These are phyloP conservation scores for Acer campestre DNA, from an alignment of 345 rosid genomes.

Conservation along the genomic window DNA sequence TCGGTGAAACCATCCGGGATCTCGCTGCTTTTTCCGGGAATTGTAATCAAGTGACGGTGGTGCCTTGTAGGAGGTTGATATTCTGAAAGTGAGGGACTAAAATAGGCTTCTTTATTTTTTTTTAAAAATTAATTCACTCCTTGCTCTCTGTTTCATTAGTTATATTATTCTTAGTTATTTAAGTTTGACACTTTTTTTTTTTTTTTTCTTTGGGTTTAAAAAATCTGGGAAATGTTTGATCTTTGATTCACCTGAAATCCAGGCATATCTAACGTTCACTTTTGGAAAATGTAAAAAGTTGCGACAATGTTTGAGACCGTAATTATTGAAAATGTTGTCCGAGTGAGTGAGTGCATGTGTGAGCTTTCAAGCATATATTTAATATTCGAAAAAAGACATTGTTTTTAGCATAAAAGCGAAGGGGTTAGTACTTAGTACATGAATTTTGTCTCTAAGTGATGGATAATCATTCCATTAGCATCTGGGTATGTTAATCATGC, in stretches of 20 bases:
- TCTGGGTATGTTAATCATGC: background rate
- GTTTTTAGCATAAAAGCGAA: conserved; percentile 22
- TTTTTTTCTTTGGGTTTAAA: background rate
- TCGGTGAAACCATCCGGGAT: conserved; percentile 76
- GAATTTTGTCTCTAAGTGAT: conserved; percentile 4
- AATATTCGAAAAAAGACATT: background rate
- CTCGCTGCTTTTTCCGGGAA: conserved; percentile 46
- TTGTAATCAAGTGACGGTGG: conserved; percentile 21
- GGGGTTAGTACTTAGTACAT: conserved; percentile 2
- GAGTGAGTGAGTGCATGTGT: conserved; percentile 10
- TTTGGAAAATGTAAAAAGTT: conserved; percentile 28
- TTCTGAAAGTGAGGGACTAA: conserved; percentile 50
- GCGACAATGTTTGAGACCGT: background rate
- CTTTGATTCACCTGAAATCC: conserved; percentile 32
- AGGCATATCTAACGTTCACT: conserved; percentile 35
- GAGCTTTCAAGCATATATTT: conserved; percentile 13
- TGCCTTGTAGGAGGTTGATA: conserved; percentile 63
- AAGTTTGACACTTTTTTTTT: background rate
- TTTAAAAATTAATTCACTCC: conserved; percentile 16
- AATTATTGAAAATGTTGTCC: conserved; percentile 15
- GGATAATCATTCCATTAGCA: conserved; percentile 2
- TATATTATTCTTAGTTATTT: background rate
- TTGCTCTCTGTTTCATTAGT: background rate
- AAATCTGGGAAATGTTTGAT: conserved; percentile 22
- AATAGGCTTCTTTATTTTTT: background rate